Evolutionary conservation across 345 rosid species (phyloP), one percentile per base, ranked within the genome.

Genomic region (Salix brachista): DNA sequence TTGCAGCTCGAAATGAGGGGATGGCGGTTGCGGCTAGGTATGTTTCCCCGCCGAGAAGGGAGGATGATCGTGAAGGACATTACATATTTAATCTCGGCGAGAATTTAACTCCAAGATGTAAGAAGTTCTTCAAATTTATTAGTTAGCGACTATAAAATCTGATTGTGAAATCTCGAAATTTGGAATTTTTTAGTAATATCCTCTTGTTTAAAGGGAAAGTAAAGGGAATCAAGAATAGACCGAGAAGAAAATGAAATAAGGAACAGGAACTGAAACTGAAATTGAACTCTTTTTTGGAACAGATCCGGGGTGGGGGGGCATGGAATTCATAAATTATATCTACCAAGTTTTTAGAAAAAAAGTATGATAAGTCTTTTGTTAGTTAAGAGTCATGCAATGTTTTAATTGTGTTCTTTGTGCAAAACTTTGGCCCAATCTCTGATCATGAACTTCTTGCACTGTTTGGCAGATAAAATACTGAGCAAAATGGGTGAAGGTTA

Each of bases 401-500:
- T 69, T 46, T 69, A 13, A 46, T 4, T 46, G 50, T 16, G 16
- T 46, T 46, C 17, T 12, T 14, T 46, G 4, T 46, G 18, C 50
- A 14, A 46, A 46, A 3, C 50, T 12, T 71, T 32, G 44, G 44
- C 44, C 44, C 41, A 2, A 12, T 74, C 17, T 62, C 70, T 80
- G 72, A 70, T 25, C 17, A 34, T n/a, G 28, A 28, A 11, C 36
- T 14, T 13, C 36, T 66, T 30, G 34, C 7, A 14, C 9, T 80
- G 30, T 58, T 73, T 69, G 75, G 65, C 85, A 91, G 93, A 89
- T 87, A 91, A 91, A 73, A 91, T 91, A 77, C 85, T 88, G 64
- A 81, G 93, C 88, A 87, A 89, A 84, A 89, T 91, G 91, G 96
- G 96, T 83, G 96, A 91, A 91, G 96, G 96, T 91, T 89, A 87